Percentiles rank a stretch among this genome's conserved stretches.
Evolutionary conservation across 495 filamentous ascomycete genomes (phyloP).

Genomic region (Cercophora scortea): DNA sequence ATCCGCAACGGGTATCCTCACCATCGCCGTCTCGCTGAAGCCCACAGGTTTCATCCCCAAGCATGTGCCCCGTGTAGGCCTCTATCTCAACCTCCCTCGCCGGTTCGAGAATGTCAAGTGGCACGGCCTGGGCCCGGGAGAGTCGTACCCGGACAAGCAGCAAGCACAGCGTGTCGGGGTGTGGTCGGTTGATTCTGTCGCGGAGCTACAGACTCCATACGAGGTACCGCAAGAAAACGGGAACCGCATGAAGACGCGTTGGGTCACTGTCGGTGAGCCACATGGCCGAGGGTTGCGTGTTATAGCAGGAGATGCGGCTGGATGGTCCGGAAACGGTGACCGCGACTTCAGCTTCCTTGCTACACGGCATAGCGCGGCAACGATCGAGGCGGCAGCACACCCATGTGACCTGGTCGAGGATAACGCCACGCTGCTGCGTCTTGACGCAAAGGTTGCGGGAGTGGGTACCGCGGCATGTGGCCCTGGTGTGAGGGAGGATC

Average conservation of each 20-base stretch:
- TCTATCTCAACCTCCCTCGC: constrained; percentile 37
- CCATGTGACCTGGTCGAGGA: constrained; percentile 47
- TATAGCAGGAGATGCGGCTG: constrained; percentile 6
- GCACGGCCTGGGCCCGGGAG: constrained; percentile 57
- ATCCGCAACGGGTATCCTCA: constrained; percentile 29
- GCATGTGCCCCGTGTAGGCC: constrained; percentile 50
- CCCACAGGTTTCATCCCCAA: constrained; percentile 28
- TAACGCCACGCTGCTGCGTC: constrained; percentile 44
- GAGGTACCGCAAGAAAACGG: constrained; percentile 58
- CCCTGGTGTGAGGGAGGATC: constrained; percentile 46
- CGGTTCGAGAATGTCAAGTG: constrained; percentile 35
- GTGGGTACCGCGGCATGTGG: constrained; percentile 56
- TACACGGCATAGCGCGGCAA: constrained; percentile 37
- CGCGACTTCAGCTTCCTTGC: constrained; percentile 46
- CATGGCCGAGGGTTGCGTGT: constrained; percentile 4
- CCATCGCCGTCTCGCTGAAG: constrained; percentile 31
- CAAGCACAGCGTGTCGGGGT: constrained; percentile 44
- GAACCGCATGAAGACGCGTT: constrained; percentile 48
- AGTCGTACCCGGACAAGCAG: constrained; percentile 56
- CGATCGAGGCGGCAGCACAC: constrained; percentile 48
- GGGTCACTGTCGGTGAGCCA: constrained; percentile 20
- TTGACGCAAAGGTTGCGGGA: constrained; percentile 49
- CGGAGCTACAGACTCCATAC: constrained; percentile 47
- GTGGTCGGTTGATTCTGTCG: constrained; percentile 32
- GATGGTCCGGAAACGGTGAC: constrained; percentile 7